Evolutionary conservation across 1,139 yeast species (phyloP), one percentile per base, ranked within the genome.

Genomic region (Petasospora rhodanensis): DNA sequence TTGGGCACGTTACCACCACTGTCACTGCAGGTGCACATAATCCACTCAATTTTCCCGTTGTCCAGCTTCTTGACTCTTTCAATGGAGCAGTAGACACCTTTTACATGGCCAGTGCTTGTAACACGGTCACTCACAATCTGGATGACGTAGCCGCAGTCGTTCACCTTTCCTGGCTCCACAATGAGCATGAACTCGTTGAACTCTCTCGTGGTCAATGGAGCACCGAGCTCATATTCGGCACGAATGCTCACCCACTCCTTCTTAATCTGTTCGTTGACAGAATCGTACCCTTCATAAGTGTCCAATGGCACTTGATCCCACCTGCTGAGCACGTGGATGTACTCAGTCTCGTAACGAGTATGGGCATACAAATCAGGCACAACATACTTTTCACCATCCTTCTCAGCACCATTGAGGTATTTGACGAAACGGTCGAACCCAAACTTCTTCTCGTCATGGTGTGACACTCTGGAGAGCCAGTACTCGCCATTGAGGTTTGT

Each of bases 1-100:
- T 68, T 59, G 1, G 91, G 91, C 4, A 81, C 66, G 36, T 54
- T 60, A 0, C 93, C 93, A 17, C 80, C 76, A 2, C 87, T 79
- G 37, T 72, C 77, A 35, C 84, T 73, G 29, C 52, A 38, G 2
- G 61, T 54, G 26, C 56, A 51, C 85, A 80, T 77, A 7, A 60
- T 50, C 93, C 93, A 81, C 25, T 63, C 62, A 14, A 77, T 62
- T 11, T 56, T 46, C 25, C 62, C 58, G 9, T 55, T 64, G 13
- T 55, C 54, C 27, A 68, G 61, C 40, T 56, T 61, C 24, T 57
- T 54, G 14, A 80, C 59, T 26, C 66, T 59, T 49, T 81, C 93
- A 18, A 81, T 66, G 6, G 86, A 73, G 18, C 77, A 63, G 54
- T 80, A 81, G 22, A 56, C 43, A 0, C 72, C 79, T 7, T 53